Evolutionary conservation across 306 rosid genomes (phyloP).

Genomic region (Pyrus betulifolia): DNA sequence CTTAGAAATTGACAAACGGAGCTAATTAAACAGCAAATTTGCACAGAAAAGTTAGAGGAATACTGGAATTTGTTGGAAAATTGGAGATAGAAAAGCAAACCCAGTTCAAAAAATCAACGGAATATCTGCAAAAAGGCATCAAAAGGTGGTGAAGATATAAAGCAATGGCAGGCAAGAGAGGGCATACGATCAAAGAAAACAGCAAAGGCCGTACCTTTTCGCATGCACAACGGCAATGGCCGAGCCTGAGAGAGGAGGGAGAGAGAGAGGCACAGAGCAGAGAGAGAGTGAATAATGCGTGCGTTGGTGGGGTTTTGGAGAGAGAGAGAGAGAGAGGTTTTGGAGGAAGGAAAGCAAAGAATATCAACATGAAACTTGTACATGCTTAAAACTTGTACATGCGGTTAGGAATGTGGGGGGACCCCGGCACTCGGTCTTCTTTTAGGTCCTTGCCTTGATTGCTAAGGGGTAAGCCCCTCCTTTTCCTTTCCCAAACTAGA

Average conservation of each 20-base stretch:
- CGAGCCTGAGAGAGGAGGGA: not conserved
- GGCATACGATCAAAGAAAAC: not conserved
- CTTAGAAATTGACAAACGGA: not conserved
- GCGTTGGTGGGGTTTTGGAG: not conserved
- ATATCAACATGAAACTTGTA: not conserved
- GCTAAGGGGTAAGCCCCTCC: not conserved
- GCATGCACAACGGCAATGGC: not conserved
- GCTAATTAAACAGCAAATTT: not conserved
- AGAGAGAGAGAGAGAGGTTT: not conserved
- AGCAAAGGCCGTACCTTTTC: constrained; percentile 1
- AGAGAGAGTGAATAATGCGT: not conserved
- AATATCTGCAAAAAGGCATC: not conserved
- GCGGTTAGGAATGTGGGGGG: not conserved
- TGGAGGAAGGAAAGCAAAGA: not conserved
- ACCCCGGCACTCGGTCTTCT: not conserved
- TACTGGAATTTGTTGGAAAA: not conserved
- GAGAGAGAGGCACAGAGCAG: not conserved
- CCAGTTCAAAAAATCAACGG: not conserved
- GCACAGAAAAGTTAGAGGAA: not conserved
- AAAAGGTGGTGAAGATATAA: not conserved
- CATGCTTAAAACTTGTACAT: too few relatives aligned
- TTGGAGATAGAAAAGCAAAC: not conserved
- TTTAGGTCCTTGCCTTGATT: not conserved
- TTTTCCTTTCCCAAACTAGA: not conserved
- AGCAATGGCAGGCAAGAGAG: not conserved